These are phyloP conservation scores for Tulasnella sp. DNA, from an alignment of 768 basidiomycete genomes.

Conservation along the genomic window DNA sequence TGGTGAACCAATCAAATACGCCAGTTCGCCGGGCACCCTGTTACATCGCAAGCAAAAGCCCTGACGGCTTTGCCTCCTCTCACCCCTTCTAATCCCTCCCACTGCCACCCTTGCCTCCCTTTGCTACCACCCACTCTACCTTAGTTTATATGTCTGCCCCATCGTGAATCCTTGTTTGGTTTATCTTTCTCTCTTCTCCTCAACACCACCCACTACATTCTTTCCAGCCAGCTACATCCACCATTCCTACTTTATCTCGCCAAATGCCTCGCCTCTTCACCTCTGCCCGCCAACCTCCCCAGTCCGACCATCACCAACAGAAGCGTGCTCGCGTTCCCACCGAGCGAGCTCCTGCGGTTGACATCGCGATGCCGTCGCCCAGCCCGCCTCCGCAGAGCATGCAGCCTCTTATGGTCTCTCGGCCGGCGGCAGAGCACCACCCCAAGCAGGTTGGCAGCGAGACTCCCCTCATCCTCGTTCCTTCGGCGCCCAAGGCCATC, in stretches of 20 bases:
- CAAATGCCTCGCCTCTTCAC: conserved; percentile 13
- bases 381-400: neutral
- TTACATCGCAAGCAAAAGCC: neutral
- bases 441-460: neutral
- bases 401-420: neutral
- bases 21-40: neutral
- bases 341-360: conserved; percentile 3
- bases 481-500: conserved; percentile 1
- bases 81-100: too few species aligned
- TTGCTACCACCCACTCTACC: neutral
- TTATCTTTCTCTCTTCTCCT: neutral
- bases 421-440: neutral
- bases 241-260: neutral
- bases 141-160: neutral
- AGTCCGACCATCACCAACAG: conserved; percentile 1
- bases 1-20: neutral
- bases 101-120: neutral
- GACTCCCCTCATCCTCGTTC: conserved; percentile 11
- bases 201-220: neutral
- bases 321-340: neutral
- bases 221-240: neutral
- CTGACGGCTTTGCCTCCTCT: neutral
- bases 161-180: neutral
- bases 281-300: neutral
- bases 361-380: conserved; percentile 3